Evolutionary conservation across 2,329 filamentous ascomycete genomes (phyloP).

Genomic region (Colletotrichum sp.): DNA sequence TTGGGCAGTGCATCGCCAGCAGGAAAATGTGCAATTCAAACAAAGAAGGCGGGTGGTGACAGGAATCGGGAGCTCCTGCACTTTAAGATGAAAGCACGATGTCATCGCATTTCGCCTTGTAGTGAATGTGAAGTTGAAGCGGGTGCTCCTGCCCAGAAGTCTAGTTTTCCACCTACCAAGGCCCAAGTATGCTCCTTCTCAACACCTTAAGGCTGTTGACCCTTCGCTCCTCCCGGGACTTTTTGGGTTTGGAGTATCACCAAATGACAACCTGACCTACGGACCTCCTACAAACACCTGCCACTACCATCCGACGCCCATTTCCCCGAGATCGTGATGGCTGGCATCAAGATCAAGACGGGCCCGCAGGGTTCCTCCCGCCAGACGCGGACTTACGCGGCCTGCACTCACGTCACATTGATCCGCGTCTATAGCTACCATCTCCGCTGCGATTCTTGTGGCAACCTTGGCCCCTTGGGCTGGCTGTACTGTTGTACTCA

Average conservation of each 20-base stretch:
- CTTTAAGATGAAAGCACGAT: background rate
- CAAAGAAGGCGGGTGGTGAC: background rate
- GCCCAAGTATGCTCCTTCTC: background rate
- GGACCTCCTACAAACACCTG: background rate
- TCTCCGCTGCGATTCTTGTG: slow-evolving; percentile 64
- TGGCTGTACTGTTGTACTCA: slow-evolving; percentile 79
- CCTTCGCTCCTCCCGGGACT: background rate
- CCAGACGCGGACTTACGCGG: background rate
- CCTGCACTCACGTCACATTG: slow-evolving; percentile 73
- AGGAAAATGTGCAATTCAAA: background rate
- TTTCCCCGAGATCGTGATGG: background rate
- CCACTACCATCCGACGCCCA: background rate
- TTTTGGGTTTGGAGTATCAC: background rate
- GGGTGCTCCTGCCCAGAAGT: background rate
- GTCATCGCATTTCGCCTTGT: background rate
- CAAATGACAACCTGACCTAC: background rate
- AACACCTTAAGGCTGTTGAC: background rate
- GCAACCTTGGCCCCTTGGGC: slow-evolving; percentile 59
- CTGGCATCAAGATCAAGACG: slow-evolving; percentile 3
- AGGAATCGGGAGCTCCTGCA: background rate
- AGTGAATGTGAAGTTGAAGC: background rate
- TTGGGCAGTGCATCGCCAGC: background rate
- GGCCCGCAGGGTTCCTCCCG: background rate
- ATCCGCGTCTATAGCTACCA: slow-evolving; percentile 64
- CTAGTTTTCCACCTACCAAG: background rate